These are phyloP conservation scores for Plasmodium chabaudi DNA, from an alignment of 169 alveolate species.

Conservation along the genomic window DNA sequence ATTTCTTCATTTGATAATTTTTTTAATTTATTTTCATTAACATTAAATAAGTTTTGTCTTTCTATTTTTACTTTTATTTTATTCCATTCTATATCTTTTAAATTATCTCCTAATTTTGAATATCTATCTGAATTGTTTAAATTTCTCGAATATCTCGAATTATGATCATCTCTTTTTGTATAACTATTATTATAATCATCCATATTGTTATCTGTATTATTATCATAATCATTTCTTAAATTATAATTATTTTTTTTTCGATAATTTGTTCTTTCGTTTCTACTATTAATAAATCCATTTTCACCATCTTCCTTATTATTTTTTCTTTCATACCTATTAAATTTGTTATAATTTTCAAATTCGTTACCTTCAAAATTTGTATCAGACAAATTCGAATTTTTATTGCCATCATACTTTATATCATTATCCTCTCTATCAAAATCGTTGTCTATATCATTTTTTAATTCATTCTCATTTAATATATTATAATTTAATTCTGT, in stretches of 20 bases:
- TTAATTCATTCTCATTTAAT: conserved; percentile 8
- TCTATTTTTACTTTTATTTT: conserved; percentile 79
- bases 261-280: conserved; percentile 12
- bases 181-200: background rate
- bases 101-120: conserved; percentile 42
- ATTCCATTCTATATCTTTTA: conserved; percentile 81
- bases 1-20: conserved; percentile 83
- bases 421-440: background rate
- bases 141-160: conserved; percentile 9
- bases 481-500: background rate
- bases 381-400: no score
- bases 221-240: background rate
- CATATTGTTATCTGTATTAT: background rate
- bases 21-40: conserved; percentile 76
- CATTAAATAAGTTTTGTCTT: conserved; percentile 78
- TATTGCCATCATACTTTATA: background rate
- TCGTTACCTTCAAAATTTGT: background rate
- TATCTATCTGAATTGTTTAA: conserved; percentile 38
- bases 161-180: background rate
- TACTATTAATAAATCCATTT: conserved; percentile 45
- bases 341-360: conserved; percentile 6
- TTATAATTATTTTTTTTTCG: background rate
- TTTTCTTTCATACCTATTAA: conserved; percentile 29
- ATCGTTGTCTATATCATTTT: background rate
- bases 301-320: conserved; percentile 12